Percentiles rank a stretch among this genome's conserved stretches.
These are phyloP conservation scores for Herpotrichia juniperi DNA, from an alignment of 2,329 filamentous ascomycete species.

Conservation along the genomic window DNA sequence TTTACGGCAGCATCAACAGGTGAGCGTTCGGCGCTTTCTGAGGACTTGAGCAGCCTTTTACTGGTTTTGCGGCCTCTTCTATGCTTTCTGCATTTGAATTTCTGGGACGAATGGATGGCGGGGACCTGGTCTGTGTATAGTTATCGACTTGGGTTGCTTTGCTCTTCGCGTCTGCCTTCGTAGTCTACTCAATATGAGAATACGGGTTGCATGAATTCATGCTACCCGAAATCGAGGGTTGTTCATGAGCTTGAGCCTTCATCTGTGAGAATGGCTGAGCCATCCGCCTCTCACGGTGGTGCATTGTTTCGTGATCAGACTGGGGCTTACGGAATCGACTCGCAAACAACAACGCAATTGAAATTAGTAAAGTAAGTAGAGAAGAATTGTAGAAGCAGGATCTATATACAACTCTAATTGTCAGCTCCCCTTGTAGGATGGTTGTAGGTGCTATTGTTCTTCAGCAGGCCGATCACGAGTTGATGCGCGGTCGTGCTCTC, in stretches of 20 bases:
- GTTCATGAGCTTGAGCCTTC: background rate
- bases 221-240: slow-evolving; percentile 23
- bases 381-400: no score
- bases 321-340: no score
- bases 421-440: no score
- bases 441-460: no score
- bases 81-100: slow-evolving; percentile 14
- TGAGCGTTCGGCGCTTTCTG: slow-evolving; percentile 49
- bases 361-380: no score
- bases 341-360: no score
- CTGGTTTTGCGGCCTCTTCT: slow-evolving; percentile 30
- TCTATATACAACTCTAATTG: no score
- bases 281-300: no score
- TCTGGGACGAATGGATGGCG: slow-evolving; percentile 10
- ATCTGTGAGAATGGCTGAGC: slow-evolving; percentile 2
- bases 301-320: no score
- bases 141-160: slow-evolving; percentile 20
- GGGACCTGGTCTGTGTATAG: slow-evolving; percentile 14
- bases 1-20: slow-evolving; percentile 48
- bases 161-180: slow-evolving; percentile 14
- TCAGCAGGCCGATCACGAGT: no score
- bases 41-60: slow-evolving; percentile 50
- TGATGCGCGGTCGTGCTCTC: background rate
- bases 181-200: slow-evolving; percentile 10
- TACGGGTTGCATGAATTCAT: slow-evolving; percentile 41